phyloP scores from a whole-genome alignment of 352 stramenopile genomes.

The Pythium coloratum region DNA sequence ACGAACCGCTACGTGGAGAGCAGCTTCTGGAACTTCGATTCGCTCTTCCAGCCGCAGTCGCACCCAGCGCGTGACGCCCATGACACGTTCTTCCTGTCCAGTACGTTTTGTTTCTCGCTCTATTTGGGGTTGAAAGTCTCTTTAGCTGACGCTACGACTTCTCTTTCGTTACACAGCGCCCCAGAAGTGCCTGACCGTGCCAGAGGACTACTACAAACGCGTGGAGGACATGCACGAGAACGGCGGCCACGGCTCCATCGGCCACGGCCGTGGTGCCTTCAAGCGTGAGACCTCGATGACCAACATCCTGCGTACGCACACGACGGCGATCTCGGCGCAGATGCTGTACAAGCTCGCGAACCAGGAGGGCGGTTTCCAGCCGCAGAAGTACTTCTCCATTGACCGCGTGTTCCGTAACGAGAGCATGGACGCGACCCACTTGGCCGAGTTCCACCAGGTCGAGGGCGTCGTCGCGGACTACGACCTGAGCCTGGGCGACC shows the following conservation, averaged over 20 bases:
- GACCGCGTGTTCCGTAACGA: slow-evolving; percentile 99
- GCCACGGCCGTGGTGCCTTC: slow-evolving; percentile 82
- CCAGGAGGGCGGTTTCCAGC: slow-evolving; percentile 95
- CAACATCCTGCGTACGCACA: slow-evolving; percentile 99
- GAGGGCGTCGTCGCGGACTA: slow-evolving; percentile 99
- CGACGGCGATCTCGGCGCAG: slow-evolving; percentile 98
- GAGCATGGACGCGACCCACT: slow-evolving; percentile 99
- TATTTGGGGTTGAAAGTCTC: not conserved
- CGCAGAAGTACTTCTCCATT: slow-evolving; percentile 99
- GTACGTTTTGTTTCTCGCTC: slow-evolving; percentile 34
- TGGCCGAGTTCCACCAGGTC: slow-evolving; percentile 99
- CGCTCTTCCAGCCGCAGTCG: slow-evolving; percentile 99
- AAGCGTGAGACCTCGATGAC: slow-evolving; percentile 97
- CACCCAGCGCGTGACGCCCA: slow-evolving; percentile 99
- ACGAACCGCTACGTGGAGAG: slow-evolving; percentile 99
- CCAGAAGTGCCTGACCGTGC: slow-evolving; percentile 81
- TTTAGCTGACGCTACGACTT: not conserved
- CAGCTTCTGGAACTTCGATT: slow-evolving; percentile 99
- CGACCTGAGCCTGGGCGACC: slow-evolving; percentile 97
- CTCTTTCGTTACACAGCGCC: slow-evolving; percentile 42
- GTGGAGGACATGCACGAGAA: slow-evolving; percentile 99
- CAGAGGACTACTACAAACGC: slow-evolving; percentile 99
- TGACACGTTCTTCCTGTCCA: slow-evolving; percentile 99
- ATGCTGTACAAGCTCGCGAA: slow-evolving; percentile 98
- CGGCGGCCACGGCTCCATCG: slow-evolving; percentile 96